phyloP scores from a whole-genome alignment of 1,284 basidiomycete species.

The Ganoderma resinaceum region DNA sequence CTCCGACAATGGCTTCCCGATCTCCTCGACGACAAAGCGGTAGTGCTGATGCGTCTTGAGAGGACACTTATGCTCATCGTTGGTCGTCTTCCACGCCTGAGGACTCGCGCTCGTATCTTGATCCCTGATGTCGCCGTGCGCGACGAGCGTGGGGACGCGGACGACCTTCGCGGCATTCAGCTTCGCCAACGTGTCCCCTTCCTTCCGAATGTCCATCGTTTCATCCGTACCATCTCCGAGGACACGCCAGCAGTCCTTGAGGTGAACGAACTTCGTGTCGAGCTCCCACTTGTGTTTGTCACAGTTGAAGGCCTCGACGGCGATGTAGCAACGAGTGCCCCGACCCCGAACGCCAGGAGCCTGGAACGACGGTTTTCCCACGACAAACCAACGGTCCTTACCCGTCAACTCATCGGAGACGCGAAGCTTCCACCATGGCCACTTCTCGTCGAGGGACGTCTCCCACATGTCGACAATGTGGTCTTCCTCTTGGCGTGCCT shows the following conservation, averaged over 20 bases:
- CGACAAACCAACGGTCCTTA: not conserved
- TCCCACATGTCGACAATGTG: slow-evolving; percentile 4
- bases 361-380: slow-evolving; percentile 16
- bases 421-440: slow-evolving; percentile 22
- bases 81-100: not conserved
- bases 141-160: slow-evolving; percentile 26
- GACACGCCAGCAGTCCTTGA: slow-evolving; percentile 26
- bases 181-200: slow-evolving; percentile 12
- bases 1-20: slow-evolving; percentile 17
- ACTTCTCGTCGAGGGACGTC: slow-evolving; percentile 4
- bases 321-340: slow-evolving; percentile 26
- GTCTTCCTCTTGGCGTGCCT: not conserved
- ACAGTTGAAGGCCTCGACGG: not conserved
- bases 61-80: not conserved
- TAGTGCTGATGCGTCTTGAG: slow-evolving; percentile 23
- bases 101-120: not conserved
- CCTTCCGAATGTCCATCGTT: slow-evolving; percentile 3
- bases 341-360: slow-evolving; percentile 14
- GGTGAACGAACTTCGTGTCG: slow-evolving; percentile 8
- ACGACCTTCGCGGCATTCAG: slow-evolving; percentile 27
- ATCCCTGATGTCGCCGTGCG: slow-evolving; percentile 22
- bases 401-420: slow-evolving; percentile 1
- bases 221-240: not conserved
- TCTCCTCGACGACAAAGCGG: slow-evolving; percentile 20
- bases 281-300: not conserved